Base-by-base conservation (phyloP, 2,329 filamentous ascomycete genomes). In the Aspergillus novoparasiticus region DNA sequence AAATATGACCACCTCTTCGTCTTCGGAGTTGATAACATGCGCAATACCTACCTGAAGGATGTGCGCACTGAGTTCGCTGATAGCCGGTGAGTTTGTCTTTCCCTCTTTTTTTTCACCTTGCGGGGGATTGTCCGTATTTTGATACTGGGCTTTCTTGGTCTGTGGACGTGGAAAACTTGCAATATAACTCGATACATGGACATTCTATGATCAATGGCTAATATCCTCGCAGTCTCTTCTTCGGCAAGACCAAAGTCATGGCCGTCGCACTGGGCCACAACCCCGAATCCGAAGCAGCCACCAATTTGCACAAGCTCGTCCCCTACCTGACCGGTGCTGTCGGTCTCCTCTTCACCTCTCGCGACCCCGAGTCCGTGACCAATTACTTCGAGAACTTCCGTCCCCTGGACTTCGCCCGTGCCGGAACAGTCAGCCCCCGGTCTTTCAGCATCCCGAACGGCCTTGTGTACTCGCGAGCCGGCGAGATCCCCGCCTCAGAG, bases 171-270 rank as follows among this genome's bases (percentile, higher is more conserved):
- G 45, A 26, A 26, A 48, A 26, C 9, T 28, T 26, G 23, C 12
- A 28, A 16, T 26, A 4, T 4, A 5, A 5, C 1, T 19, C 12
- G 4, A 9, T 19, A 19, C 14, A 30, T 10, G 21, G 43, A 12
- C 28, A 5, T 23, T 41, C 48, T 32, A 16, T 14, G 21, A 46
- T n/a, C 43, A 36, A 62, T 30, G 14, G 23, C 55, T 60, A 34
- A 63, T 21, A 21, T 21, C 4, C 14, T n/a, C 10, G 4, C 72
- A 95, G 94, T 72, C 84, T 99, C 78, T 98, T 98, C 88, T 98
- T 97, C 81, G 95, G 94, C 82, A 99, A 98, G 84, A 98, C 94
- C 64, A 98, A 98, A 83, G 94, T 99, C 79, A 98, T 98, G 93
- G 89, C 92, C 72, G 94, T 95, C 81, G 94, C 95, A 62, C 90